These are phyloP conservation scores for Cryptosporidium andersoni DNA, from an alignment of 169 alveolate species.

Conservation along the genomic window DNA sequence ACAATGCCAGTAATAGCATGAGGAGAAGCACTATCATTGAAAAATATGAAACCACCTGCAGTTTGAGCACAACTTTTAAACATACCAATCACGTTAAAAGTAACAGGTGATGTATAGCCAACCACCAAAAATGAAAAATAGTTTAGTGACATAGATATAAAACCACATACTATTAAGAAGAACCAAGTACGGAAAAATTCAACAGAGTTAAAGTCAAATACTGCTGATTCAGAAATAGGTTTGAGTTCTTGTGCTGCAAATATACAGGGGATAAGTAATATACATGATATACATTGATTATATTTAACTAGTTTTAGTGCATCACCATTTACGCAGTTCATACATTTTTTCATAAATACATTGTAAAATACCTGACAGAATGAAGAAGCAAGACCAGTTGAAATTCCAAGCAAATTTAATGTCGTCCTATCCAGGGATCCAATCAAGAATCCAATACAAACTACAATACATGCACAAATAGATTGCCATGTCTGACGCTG, in stretches of 20 bases:
- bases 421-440: slow-evolving; percentile 74
- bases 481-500: slow-evolving; percentile 63
- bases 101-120: slow-evolving; percentile 70
- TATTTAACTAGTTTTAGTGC: slow-evolving; percentile 39
- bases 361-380: slow-evolving; percentile 76
- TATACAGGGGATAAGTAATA: slow-evolving; percentile 70
- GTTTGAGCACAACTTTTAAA: slow-evolving; percentile 76
- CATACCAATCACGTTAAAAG: slow-evolving; percentile 76
- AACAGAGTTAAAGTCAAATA: slow-evolving; percentile 9
- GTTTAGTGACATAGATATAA: slow-evolving; percentile 48
- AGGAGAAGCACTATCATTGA: slow-evolving; percentile 71
- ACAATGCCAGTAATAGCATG: slow-evolving; percentile 70
- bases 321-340: slow-evolving; percentile 55
- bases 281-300: slow-evolving; percentile 59
- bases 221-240: slow-evolving; percentile 28
- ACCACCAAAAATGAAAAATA: slow-evolving; percentile 59
- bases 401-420: slow-evolving; percentile 67
- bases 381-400: slow-evolving; percentile 74
- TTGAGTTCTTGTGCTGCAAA: slow-evolving; percentile 53
- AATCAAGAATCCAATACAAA: slow-evolving; percentile 73
- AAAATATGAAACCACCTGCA: slow-evolving; percentile 72
- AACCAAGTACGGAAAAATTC: slow-evolving; percentile 62
- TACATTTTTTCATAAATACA: slow-evolving; percentile 73
- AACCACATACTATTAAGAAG: slow-evolving; percentile 43
- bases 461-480: slow-evolving; percentile 74